Percentiles rank a stretch among this genome's conserved stretches.
phyloP scores from a whole-genome alignment of 2,329 filamentous ascomycete genomes.

The Exophiala calicioides region DNA sequence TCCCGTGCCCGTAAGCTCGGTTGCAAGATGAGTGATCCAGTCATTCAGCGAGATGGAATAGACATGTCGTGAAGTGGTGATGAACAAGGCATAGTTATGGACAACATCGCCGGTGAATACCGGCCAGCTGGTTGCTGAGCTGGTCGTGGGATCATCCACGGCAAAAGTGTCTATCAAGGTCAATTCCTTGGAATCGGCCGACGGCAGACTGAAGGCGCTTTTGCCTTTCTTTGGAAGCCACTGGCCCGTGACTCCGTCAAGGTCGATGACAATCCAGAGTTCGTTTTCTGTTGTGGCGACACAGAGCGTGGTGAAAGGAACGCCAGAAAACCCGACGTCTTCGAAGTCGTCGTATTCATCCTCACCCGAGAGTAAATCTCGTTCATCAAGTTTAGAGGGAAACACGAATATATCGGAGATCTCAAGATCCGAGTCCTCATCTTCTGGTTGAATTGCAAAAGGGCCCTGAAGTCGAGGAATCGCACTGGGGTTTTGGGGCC shows the following conservation, averaged over 20 bases:
- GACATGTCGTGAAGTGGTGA: constrained; percentile 57
- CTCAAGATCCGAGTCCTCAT: constrained; percentile 54
- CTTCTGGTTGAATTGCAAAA: constrained; percentile 55
- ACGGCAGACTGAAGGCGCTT: constrained; percentile 43
- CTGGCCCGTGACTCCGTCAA: constrained; percentile 63
- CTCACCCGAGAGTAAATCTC: constrained; percentile 54
- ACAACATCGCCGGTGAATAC: constrained; percentile 58
- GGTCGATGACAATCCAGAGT: constrained; percentile 61
- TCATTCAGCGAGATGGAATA: constrained; percentile 57
- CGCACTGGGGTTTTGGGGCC: constrained; percentile 55
- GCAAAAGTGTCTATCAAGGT: constrained; percentile 49
- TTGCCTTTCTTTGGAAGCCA: constrained; percentile 58
- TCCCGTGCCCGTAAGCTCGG: constrained; percentile 47
- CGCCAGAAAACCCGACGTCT: constrained; percentile 44
- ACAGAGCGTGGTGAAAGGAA: constrained; percentile 60
- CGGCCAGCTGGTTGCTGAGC: constrained; percentile 44
- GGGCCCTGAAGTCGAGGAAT: constrained; percentile 65
- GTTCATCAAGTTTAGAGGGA: constrained; percentile 53
- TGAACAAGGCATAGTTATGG: constrained; percentile 60
- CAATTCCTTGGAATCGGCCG: constrained; percentile 45
- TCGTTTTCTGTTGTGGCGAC: constrained; percentile 57
- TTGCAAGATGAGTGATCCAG: constrained; percentile 59
- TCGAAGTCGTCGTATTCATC: constrained; percentile 47
- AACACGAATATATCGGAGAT: constrained; percentile 63
- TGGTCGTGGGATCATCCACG: constrained; percentile 33